A percentile compares a stretch with the other conserved stretches of the same genome.
These are phyloP conservation scores for Fusarium concolor DNA, from an alignment of 2,329 filamentous ascomycete genomes.

Conservation along the genomic window DNA sequence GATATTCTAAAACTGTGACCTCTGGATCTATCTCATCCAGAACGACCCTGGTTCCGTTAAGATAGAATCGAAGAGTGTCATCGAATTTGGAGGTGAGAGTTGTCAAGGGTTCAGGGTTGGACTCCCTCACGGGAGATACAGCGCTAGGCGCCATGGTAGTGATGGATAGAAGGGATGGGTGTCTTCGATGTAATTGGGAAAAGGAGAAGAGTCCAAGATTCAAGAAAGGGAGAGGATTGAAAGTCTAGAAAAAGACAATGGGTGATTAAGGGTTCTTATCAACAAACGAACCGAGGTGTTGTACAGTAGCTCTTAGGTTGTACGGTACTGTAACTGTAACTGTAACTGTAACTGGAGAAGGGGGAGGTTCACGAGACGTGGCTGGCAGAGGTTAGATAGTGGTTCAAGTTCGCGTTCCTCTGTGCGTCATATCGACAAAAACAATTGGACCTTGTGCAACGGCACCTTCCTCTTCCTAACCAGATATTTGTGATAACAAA, in stretches of 20 bases:
- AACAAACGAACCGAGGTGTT: slow-evolving; percentile 34
- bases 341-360: not conserved
- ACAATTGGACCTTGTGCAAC: slow-evolving; percentile 26
- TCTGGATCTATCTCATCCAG: slow-evolving; percentile 92
- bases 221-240: not conserved
- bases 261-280: slow-evolving; percentile 34
- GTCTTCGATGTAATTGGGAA: not conserved
- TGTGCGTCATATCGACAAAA: slow-evolving; percentile 34
- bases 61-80: slow-evolving; percentile 89
- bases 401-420: slow-evolving; percentile 26
- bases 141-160: slow-evolving; percentile 66
- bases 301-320: slow-evolving; percentile 4
- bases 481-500: slow-evolving; percentile 22
- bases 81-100: slow-evolving; percentile 80
- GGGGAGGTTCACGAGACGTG: slow-evolving; percentile 31
- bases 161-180: not conserved
- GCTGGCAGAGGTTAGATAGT: slow-evolving; percentile 37
- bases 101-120: slow-evolving; percentile 50
- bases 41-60: slow-evolving; percentile 91
- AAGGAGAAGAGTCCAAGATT: not conserved
- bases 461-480: slow-evolving; percentile 33
- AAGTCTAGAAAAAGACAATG: slow-evolving; percentile 7
- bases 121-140: slow-evolving; percentile 61
- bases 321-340: no score
- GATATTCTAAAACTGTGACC: slow-evolving; percentile 90